Evolutionary conservation across 345 rosid genomes (phyloP).

Genomic region (Camelina neglecta): DNA sequence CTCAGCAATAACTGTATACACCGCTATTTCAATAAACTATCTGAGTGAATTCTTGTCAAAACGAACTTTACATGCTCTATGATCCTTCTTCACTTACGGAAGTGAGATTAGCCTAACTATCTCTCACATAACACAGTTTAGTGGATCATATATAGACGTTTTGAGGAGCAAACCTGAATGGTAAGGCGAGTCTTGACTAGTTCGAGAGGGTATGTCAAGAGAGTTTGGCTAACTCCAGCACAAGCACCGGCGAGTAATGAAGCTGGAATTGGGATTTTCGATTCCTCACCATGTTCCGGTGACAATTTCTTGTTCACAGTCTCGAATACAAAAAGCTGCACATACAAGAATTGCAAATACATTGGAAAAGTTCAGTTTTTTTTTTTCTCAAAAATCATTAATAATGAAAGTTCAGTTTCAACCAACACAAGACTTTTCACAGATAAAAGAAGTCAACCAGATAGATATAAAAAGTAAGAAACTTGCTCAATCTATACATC

Average conservation of each 20-base stretch:
- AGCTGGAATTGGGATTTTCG: constrained; percentile 74
- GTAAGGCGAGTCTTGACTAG: constrained; percentile 92
- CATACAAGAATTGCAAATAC: neutral
- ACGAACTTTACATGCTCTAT: constrained; percentile 2
- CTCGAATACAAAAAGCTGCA: constrained; percentile 90
- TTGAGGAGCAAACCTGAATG: constrained; percentile 62
- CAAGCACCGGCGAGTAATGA: constrained; percentile 96
- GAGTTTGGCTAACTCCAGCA: constrained; percentile 96
- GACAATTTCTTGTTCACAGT: constrained; percentile 82
- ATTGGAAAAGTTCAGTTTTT: neutral
- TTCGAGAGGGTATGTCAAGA: constrained; percentile 93
- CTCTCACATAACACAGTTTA: neutral
- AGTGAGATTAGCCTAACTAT: neutral
- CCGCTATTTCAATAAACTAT: neutral
- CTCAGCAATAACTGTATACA: neutral
- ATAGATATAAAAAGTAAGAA: constrained; percentile 1
- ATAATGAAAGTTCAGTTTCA: neutral
- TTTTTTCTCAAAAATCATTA: no score
- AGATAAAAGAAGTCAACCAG: constrained; percentile 18
- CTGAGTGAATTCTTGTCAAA: constrained; percentile 4
- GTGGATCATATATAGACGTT: neutral
- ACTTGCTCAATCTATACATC: neutral
- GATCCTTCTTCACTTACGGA: neutral
- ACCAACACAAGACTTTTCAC: constrained; percentile 26
- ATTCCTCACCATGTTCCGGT: constrained; percentile 66